phyloP scores from a whole-genome alignment of 2,329 filamentous ascomycete species.

The Neonectria coccinea region DNA sequence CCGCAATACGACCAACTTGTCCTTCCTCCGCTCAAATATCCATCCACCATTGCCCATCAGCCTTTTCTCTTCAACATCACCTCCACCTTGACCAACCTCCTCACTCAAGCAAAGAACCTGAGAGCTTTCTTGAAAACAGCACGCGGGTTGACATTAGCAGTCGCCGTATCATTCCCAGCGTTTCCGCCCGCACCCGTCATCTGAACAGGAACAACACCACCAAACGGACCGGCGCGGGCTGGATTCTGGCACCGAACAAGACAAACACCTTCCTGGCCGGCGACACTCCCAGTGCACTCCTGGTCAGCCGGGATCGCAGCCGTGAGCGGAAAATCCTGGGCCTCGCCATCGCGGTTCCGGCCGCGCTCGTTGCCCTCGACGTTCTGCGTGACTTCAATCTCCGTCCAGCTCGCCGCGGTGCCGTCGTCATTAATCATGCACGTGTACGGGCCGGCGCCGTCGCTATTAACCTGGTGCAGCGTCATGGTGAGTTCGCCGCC shows the following conservation, averaged over 20 bases:
- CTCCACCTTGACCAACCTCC: neutral
- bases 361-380: constrained; percentile 45
- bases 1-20: neutral
- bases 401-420: constrained; percentile 54
- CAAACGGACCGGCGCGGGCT: constrained; percentile 71
- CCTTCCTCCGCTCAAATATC: too few species aligned
- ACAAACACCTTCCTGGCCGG: constrained; percentile 69
- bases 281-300: constrained; percentile 70
- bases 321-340: constrained; percentile 63
- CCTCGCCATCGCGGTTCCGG: constrained; percentile 57
- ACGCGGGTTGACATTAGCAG: neutral
- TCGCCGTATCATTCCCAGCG: neutral
- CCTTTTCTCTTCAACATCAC: neutral
- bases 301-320: constrained; percentile 67
- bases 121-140: neutral
- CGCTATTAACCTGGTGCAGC: constrained; percentile 51
- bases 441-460: constrained; percentile 63
- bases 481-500: constrained; percentile 72
- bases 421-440: constrained; percentile 74
- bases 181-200: constrained; percentile 44
- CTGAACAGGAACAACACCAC: constrained; percentile 70
- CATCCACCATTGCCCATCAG: neutral
- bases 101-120: neutral
- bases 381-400: constrained; percentile 62
- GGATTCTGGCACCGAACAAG: constrained; percentile 73